Percentiles rank a stretch among this genome's conserved stretches.
phyloP scores from a whole-genome alignment of 2,329 filamentous ascomycete species.

The Emmonsia crescens region DNA sequence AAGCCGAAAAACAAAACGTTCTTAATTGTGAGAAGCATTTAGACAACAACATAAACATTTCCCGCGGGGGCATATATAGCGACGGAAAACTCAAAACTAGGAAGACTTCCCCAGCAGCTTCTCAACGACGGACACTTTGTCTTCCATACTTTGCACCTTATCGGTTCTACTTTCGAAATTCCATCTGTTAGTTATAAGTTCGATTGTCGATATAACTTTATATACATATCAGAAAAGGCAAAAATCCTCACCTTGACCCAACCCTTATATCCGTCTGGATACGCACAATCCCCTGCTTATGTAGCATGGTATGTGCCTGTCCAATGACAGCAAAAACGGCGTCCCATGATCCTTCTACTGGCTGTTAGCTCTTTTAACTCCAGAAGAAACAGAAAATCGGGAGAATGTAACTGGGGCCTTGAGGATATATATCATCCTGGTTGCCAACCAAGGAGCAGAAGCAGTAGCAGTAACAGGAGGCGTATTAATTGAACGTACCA shows the following conservation, averaged over 20 bases:
- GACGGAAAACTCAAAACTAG: neutral
- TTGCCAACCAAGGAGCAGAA: neutral
- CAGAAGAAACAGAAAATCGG: neutral
- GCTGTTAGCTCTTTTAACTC: neutral
- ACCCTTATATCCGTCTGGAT: constrained; percentile 85
- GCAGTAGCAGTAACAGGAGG: neutral
- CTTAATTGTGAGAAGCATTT: neutral
- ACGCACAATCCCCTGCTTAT: constrained; percentile 63
- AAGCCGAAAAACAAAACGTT: neutral
- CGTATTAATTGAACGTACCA: constrained; percentile 46
- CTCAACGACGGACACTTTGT: constrained; percentile 61
- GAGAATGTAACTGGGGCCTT: neutral
- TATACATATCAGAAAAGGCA: neutral
- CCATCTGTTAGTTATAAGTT: neutral
- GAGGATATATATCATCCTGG: neutral
- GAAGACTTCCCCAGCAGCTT: constrained; percentile 33
- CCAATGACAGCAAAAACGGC: constrained; percentile 74
- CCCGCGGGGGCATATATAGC: neutral
- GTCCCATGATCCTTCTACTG: constrained; percentile 78
- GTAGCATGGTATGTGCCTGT: constrained; percentile 71
- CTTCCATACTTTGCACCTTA: constrained; percentile 68
- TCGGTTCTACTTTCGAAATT: constrained; percentile 51
- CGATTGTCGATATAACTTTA: neutral
- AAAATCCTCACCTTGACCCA: constrained; percentile 54
- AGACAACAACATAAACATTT: neutral